Conservation (phyloP, 768 basidiomycete species). For the Rhodocollybia butyracea region DNA sequence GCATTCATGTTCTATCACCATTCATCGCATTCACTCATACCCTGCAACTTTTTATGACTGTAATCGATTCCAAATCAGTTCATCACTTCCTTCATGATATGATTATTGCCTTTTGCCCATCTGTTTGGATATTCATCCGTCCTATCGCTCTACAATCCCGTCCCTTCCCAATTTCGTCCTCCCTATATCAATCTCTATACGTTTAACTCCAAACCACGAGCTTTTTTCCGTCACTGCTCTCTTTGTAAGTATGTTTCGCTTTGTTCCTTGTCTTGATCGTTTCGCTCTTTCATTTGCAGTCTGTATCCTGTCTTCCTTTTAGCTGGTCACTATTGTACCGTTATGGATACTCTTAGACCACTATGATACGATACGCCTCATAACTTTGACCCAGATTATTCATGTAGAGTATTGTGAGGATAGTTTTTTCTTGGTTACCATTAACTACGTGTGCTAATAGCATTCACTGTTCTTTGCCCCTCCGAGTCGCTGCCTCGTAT, state of each 20-base stretch:
- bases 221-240: slow-evolving; percentile 1
- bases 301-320: neutral
- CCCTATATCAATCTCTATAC: neutral
- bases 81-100: neutral
- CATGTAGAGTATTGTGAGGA: too few species aligned
- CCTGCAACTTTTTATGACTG: neutral
- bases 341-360: neutral
- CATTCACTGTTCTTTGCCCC: too few species aligned
- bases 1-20: slow-evolving; percentile 5
- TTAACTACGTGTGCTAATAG: too few species aligned
- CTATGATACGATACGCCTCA: too few species aligned
- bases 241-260: slow-evolving; percentile 3
- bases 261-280: neutral
- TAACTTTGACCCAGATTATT: too few species aligned
- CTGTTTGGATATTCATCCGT: neutral
- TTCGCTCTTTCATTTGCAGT: neutral
- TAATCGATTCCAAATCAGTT: neutral
- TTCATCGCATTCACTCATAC: slow-evolving; percentile 1
- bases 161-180: neutral
- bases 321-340: neutral
- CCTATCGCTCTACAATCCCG: neutral
- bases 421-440: too few species aligned
- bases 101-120: slow-evolving; percentile 7
- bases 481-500: too few species aligned
- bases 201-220: neutral